Base-by-base conservation (phyloP, 306 rosid genomes). In the Acacia acuminata region DNA sequence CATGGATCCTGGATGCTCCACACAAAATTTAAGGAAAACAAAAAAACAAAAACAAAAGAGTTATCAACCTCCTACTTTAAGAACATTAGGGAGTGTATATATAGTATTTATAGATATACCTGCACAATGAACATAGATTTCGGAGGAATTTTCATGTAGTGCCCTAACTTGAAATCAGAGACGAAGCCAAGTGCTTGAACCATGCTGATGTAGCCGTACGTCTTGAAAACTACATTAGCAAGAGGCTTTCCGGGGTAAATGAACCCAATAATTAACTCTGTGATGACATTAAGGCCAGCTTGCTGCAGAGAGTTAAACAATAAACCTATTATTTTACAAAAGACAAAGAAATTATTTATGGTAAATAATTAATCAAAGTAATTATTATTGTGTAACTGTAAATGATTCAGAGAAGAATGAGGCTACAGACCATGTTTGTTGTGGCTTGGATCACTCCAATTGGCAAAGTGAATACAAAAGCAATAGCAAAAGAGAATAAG, bases 121-220 rank as follows among this genome's bases (percentile, higher is more conserved):
- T 94, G 96, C 6, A 69, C 90, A 3, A 88, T 8, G 85, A 90
- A 94, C 97, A 94, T 91, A 43, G 94, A 81, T 64, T 81, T 90
- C 15, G 96, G 97, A 73, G 98, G 94, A 76, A 94, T 89, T 81
- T 94, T 94, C 97, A 91, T 94, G 71, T 94, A 94, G 82, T 92
- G 97, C 67, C 97, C 97, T 40, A 94, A 69, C 79, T 91, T 92
- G 90, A 94, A 90, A 86, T 92, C 98, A 7, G 15, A 2, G 8
- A 91, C 77, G 74, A 92, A 92, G 20, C 0, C 1, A 24, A 94
- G 89, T 44, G 94, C 97, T 27, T 92, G 97, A 12, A 90, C 1
- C 97, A 90, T 89, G 88, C 96, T 94, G 43, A 92, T 90, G 77
- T 89, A 91, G 1, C 98, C 98, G 24, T 94, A 94, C 51, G 92